Conservation (phyloP, 202 grass and related monocot species). For the Panicum hallii region DNA sequence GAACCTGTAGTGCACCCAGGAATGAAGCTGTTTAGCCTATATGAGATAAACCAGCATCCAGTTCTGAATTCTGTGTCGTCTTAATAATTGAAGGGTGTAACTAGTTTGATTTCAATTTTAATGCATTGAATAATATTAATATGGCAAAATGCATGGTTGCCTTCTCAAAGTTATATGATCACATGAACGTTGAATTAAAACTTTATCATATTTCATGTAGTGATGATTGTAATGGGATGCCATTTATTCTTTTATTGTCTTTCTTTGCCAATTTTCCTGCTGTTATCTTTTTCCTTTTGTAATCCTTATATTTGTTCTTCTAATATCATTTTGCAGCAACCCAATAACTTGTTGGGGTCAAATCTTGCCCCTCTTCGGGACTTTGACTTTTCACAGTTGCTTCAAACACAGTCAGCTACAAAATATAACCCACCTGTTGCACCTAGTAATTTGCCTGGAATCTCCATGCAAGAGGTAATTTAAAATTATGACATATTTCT, state of each 20-base stretch:
- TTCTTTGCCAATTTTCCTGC: slow-evolving; percentile 17
- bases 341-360: slow-evolving; percentile 73
- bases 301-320: slow-evolving; percentile 29
- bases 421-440: slow-evolving; percentile 73
- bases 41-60: not conserved
- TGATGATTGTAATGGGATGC: not conserved
- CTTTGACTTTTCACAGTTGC: slow-evolving; percentile 79
- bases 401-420: slow-evolving; percentile 70
- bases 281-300: not conserved
- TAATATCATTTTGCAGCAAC: slow-evolving; percentile 73
- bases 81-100: not conserved
- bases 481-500: not conserved
- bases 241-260: slow-evolving; percentile 18
- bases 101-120: slow-evolving; percentile 3
- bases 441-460: slow-evolving; percentile 65
- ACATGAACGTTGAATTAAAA: slow-evolving; percentile 12
- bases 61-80: not conserved
- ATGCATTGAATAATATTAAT: slow-evolving; percentile 2
- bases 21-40: slow-evolving; percentile 14
- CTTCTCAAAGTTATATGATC: slow-evolving; percentile 6
- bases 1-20: not conserved
- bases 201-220: slow-evolving; percentile 2
- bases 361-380: slow-evolving; percentile 66
- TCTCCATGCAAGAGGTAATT: slow-evolving; percentile 83
- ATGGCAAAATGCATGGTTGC: not conserved